Conservation (phyloP, 2,329 filamentous ascomycete species). For the Triangularia verruculosa region DNA sequence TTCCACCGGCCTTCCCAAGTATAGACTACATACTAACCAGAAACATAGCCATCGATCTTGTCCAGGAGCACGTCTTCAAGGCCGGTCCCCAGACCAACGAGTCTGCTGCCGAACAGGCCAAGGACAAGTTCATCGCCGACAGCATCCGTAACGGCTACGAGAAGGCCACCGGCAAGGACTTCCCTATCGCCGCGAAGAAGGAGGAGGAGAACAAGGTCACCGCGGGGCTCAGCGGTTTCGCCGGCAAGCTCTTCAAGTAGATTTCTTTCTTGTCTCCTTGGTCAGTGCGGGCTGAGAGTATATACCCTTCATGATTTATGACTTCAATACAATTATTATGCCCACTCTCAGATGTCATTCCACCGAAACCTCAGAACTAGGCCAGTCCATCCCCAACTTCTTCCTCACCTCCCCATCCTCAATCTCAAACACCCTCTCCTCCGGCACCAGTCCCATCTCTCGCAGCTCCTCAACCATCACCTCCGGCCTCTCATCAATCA, state of each 20-base stretch:
- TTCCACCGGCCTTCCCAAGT: not conserved
- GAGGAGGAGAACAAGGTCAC: slow-evolving; percentile 12
- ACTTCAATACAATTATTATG: not conserved
- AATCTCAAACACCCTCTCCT: slow-evolving; percentile 41
- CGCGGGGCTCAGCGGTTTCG: not conserved
- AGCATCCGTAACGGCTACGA: slow-evolving; percentile 72
- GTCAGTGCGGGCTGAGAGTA: not conserved
- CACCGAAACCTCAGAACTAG: not conserved
- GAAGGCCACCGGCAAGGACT: slow-evolving; percentile 61
- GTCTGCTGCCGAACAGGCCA: slow-evolving; percentile 72
- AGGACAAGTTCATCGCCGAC: slow-evolving; percentile 76
- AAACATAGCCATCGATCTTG: slow-evolving; percentile 64
- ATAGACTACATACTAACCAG: not conserved
- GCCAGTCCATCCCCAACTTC: slow-evolving; percentile 7
- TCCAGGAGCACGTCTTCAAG: slow-evolving; percentile 73
- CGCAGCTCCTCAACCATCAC: slow-evolving; percentile 38
- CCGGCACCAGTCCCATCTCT: slow-evolving; percentile 40
- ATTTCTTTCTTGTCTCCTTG: not conserved
- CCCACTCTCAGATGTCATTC: not conserved
- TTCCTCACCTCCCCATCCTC: not conserved
- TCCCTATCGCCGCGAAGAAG: slow-evolving; percentile 69
- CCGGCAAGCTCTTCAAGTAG: not conserved
- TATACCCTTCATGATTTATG: not conserved
- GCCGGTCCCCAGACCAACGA: slow-evolving; percentile 70
- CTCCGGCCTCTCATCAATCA: slow-evolving; percentile 40